Evolutionary conservation across 257 asterid genomes (phyloP), one percentile per base, ranked within the genome.

Genomic region (Petrea volubilis): DNA sequence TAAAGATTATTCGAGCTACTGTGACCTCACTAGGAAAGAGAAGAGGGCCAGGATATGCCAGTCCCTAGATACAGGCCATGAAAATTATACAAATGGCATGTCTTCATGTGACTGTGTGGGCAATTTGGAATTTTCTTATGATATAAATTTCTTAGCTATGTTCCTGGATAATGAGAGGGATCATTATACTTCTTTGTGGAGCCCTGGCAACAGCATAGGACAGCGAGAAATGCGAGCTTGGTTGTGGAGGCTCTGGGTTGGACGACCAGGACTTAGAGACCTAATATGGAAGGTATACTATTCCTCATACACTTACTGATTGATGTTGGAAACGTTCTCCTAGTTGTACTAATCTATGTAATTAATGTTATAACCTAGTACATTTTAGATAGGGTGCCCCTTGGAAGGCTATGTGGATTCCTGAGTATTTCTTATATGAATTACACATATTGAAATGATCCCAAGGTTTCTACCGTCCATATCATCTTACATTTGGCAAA

Each of bases 181-280:
- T 76, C 98, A 95, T 78, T 95, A 85, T 71, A 90, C 72, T 74
- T 82, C 96, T 53, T 53, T 80, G 74, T 95, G 99, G 99, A 80
- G 95, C 85, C 77, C 89, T 69, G 80, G 97, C 73, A 95, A 92
- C 79, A 79, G 87, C 78, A 91, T 95, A 65, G 99, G 96, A 68
- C 97, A 91, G 69, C 83, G 99, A 74, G 96, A 95, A 86, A 82
- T 95, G 98, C 82, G 99, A 82, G 92, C 77, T 73, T 95, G 98
- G 99, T 77, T 92, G 44, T 80, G 81, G 67, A 92, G 81, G 79
- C 99, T 92, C 64, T 95, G 99, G 99, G 78, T 80, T 53, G 78
- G 78, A 71, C 86, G 84, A 75, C 96, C 97, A 27, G 90, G 62
- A 69, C 81, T 82, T 60, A 82, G 98, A 79, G 95, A 87, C 80